Evolutionary conservation across 2,329 filamentous ascomycete species (phyloP), one percentile per base, ranked within the genome.

Genomic region (Akanthomyces lecanii): DNA sequence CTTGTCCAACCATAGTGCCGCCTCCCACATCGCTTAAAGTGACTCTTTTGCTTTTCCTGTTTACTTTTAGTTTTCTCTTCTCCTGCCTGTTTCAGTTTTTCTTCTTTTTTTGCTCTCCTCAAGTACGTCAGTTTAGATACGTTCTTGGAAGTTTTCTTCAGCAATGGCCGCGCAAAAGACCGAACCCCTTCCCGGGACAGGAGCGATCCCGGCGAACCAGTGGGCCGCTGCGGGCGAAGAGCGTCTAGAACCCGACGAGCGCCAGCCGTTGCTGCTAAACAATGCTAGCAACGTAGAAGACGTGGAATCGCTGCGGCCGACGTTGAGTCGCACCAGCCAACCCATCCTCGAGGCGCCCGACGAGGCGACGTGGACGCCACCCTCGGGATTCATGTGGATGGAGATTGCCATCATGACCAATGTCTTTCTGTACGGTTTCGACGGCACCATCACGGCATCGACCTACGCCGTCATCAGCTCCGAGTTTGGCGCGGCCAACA

Each of bases 401-500:
- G 78, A 87, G 73, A 71, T 84, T 8, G 83, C 85, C 36, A 85
- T 88, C 67, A 85, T 87, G 77, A 79, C 81, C 50, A 88, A 88
- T 65, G 85, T 88, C 7, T 88, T 89, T 64, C 78, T 89, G 10
- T 83, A 82, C 30, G 85, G 84, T 2, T 91, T 91, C 67, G 89
- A 92, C 71, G 84, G 86, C 3, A 92, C 89, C 0, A 81, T 92
- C 62, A 92, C 89, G 71, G 89, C 88, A 0, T 86, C 89, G 2
- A 89, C 86, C 1, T 89, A 92, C 70, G 87, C 87, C 3, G 85
- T 89, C 60, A 90, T 91, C 66, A 89, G 87, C 52, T 90, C 88
- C n/a, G 84, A 90, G 67, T 91, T 91, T 70, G 79, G 85, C 66
- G 84, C 88, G 3, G 87, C 88, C 12, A 90, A 91, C 69, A 85